Conservation (phyloP, 305 asterid genomes). For the Solanum hybrid region DNA sequence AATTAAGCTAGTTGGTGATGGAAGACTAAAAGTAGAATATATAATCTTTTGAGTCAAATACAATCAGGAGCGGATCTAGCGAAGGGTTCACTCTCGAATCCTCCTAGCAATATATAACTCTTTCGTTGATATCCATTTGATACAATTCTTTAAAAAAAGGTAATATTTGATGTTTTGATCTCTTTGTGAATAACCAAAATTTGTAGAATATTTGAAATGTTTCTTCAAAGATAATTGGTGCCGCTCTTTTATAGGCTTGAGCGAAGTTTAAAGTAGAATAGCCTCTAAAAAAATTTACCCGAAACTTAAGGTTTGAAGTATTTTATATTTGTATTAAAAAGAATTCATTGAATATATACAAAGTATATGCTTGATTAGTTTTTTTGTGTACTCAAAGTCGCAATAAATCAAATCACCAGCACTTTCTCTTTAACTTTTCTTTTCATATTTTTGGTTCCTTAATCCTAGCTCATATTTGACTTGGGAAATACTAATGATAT, state of each 20-base stretch:
- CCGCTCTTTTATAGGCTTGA: background rate
- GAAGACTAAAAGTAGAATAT: background rate
- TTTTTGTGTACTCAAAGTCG: background rate
- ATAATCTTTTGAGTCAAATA: too few relatives aligned
- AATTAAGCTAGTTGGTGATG: too few relatives aligned
- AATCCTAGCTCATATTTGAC: background rate
- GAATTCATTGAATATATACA: background rate
- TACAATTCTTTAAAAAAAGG: too few relatives aligned
- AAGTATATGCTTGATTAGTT: background rate
- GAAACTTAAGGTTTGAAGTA: background rate
- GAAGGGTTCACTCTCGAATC: background rate
- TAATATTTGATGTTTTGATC: too few relatives aligned
- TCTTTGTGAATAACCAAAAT: background rate
- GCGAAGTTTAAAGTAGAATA: background rate
- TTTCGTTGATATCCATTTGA: accelerated
- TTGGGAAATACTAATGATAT: background rate
- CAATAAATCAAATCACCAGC: background rate
- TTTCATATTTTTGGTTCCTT: background rate
- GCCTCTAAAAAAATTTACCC: background rate
- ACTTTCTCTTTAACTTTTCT: background rate
- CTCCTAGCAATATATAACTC: background rate
- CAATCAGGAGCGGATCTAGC: background rate
- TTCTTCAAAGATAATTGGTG: background rate
- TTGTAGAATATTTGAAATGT: background rate
- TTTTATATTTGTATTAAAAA: too few relatives aligned